Conservation (phyloP, 2,329 filamentous ascomycete species). For the Aspergillus sojae region DNA sequence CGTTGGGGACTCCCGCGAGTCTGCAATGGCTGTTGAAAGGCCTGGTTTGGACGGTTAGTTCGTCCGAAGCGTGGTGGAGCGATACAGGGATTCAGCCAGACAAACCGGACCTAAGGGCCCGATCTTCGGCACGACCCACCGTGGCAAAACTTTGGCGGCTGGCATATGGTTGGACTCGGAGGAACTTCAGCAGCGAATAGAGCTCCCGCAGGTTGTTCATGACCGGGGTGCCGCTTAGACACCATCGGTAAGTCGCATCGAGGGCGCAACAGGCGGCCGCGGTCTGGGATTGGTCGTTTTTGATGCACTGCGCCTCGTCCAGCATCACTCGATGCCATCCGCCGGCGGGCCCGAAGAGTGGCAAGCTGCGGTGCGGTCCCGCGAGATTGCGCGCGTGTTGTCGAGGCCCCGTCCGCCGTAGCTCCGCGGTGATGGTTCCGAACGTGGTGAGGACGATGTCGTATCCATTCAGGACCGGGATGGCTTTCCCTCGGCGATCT, state of each 20-base stretch:
- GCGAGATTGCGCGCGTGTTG: not conserved
- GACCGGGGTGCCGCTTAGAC: slow-evolving; percentile 1
- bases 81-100: too few species aligned
- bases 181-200: slow-evolving; percentile 2
- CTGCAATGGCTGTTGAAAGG: not conserved
- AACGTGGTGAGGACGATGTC: not conserved
- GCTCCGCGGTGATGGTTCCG: not conserved
- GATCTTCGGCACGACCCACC: not conserved
- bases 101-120: too few species aligned
- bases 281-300: not conserved
- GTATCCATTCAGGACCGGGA: not conserved
- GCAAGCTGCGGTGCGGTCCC: not conserved
- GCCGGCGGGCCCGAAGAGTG: not conserved
- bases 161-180: not conserved
- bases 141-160: not conserved
- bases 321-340: slow-evolving; percentile 1
- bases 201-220: not conserved
- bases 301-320: slow-evolving; percentile 1
- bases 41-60: not conserved
- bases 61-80: not conserved
- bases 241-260: not conserved
- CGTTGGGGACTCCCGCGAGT: not conserved
- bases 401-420: not conserved
- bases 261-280: not conserved
- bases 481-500: not conserved